Conservation (phyloP, 1,284 basidiomycete species). For the Puccinia novopanici region DNA sequence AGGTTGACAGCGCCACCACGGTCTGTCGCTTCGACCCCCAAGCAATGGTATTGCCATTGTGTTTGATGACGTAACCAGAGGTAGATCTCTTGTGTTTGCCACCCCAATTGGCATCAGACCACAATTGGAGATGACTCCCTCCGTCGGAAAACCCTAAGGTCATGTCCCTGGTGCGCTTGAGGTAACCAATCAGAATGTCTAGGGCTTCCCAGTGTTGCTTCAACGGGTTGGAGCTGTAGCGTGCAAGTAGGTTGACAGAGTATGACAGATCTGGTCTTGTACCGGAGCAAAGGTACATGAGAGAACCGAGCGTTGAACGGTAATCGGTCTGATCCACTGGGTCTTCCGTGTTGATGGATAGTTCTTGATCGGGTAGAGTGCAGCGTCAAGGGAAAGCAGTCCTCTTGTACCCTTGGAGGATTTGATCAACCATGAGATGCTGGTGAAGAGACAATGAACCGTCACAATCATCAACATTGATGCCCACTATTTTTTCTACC, state of each 20-base stretch:
- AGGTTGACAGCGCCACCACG: not conserved
- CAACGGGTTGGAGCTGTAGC: not conserved
- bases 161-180: not conserved
- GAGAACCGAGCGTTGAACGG: not conserved
- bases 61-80: not conserved
- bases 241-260: constrained; percentile 3
- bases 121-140: not conserved
- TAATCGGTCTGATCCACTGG: not conserved
- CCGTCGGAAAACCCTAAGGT: not conserved
- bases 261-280: constrained; percentile 11
- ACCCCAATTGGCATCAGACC: constrained; percentile 23
- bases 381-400: not conserved
- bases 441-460: no score
- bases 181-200: constrained; percentile 11
- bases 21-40: constrained; percentile 13
- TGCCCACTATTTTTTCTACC: no score
- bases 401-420: not conserved
- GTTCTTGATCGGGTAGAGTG: not conserved
- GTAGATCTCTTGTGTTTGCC: constrained; percentile 15
- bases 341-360: not conserved
- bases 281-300: not conserved
- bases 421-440: not conserved
- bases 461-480: not conserved
- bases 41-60: not conserved
- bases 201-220: not conserved